Evolutionary conservation across 441 rosid species (phyloP), one percentile per base, ranked within the genome.

Genomic region (Biscutella laevigata): DNA sequence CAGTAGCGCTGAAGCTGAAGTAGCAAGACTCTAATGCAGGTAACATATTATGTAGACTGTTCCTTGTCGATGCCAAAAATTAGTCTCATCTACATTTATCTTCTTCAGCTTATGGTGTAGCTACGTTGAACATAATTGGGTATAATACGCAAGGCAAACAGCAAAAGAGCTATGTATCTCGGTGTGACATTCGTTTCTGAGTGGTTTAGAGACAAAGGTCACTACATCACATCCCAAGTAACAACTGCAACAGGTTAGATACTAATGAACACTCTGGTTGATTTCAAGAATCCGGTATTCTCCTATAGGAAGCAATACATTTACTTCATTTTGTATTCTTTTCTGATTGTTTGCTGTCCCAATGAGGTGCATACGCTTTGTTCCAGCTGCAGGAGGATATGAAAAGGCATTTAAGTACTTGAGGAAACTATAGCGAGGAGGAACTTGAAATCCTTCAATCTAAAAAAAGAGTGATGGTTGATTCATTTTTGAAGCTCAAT

Each of bases 161-260:
- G 88, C 96, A 50, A 87, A 85, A 73, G 98, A 71, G 86, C 81
- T 1, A 76, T 76, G 12, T 80, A 71, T 56, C 71, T 87, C 53
- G 95, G 96, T 20, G 77, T 91, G 56, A 96, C 98, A 8, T 91
- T 91, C 14, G 6, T 91, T 42, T 95, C 96, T 4, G 98, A 91
- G 74, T 91, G 98, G 98, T 82, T 91, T 71, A 82, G 98, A 70
- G 85, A 80, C 77, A 87, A 91, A 73, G 98, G 98, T 39, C 98
- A 91, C 64, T 87, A 67, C 61, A 83, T 87, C 51, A 91, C 85
- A 71, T 91, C 96, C 29, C 96, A 85, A 69, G 80, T 87, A 30
- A 91, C 95, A 38, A 96, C 98, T 44, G 98, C 96, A 52, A 88
- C 96, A 69, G 98, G 98, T 91, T 64, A 52, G 78, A 63, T 43